Conservation (phyloP, 78 protist genomes). For the Dictyostelium citrinum region DNA sequence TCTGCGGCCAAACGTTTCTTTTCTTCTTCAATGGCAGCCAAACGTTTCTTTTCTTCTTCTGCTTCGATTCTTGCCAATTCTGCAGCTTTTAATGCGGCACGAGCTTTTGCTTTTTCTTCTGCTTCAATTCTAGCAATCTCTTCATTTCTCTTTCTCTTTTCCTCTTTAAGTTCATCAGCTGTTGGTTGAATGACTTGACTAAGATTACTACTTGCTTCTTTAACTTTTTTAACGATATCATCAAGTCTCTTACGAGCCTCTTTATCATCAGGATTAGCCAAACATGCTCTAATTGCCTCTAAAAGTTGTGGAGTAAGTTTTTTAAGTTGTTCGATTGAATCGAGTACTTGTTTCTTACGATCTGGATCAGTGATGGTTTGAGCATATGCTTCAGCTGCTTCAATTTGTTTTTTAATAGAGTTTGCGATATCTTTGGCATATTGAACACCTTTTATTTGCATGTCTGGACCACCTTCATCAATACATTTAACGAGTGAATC, state of each 20-base stretch:
- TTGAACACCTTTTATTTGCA: conserved; percentile 74
- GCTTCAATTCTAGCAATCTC: conserved; percentile 2
- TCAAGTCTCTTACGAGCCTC: conserved; percentile 51
- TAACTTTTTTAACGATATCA: background rate
- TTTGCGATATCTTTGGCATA: conserved; percentile 72
- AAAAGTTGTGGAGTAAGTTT: conserved; percentile 36
- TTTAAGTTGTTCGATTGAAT: conserved; percentile 36
- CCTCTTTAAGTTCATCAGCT: conserved; percentile 28
- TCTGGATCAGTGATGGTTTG: conserved; percentile 42
- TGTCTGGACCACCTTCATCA: conserved; percentile 72
- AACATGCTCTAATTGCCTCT: conserved; percentile 52
- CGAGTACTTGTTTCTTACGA: conserved; percentile 39
- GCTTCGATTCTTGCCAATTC: conserved; percentile 6
- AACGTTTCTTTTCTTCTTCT: background rate
- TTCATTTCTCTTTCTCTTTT: conserved; percentile 20
- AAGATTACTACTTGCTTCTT: conserved; percentile 40
- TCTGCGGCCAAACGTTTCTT: background rate
- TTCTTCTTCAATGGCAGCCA: background rate
- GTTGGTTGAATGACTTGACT: conserved; percentile 62
- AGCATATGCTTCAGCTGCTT: conserved; percentile 57
- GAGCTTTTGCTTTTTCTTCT: background rate
- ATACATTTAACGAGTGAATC: conserved; percentile 18
- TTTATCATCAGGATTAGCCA: conserved; percentile 61
- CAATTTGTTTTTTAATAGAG: conserved; percentile 54
- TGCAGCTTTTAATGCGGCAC: background rate